A percentile compares a stretch with the other conserved stretches of the same genome.
Conservation (phyloP, 257 asterid genomes). For the Jacaranda mimosifolia region DNA sequence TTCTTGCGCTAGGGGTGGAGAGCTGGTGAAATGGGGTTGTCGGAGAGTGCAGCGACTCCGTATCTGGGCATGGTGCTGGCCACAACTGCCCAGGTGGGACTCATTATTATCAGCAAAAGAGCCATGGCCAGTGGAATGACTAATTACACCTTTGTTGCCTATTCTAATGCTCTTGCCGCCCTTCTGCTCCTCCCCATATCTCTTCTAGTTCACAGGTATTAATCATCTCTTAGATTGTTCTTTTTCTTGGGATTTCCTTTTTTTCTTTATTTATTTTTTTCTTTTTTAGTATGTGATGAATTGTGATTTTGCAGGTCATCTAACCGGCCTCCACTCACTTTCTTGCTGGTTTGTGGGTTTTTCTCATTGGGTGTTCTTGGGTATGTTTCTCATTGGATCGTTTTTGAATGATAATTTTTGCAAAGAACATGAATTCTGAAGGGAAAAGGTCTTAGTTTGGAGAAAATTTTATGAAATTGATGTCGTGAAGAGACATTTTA, state of each 20-base stretch:
- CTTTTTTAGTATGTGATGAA: not conserved
- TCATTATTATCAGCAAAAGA: slow-evolving; percentile 73
- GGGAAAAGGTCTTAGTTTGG: not conserved
- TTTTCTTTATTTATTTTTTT: not conserved
- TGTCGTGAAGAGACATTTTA: not conserved
- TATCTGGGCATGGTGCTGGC: slow-evolving; percentile 73
- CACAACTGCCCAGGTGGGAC: slow-evolving; percentile 76
- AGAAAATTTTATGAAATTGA: not conserved
- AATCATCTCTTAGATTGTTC: not conserved
- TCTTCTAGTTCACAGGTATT: slow-evolving; percentile 71
- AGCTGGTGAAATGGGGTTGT: slow-evolving; percentile 46
- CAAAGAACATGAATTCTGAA: not conserved
- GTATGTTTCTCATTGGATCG: slow-evolving; percentile 53
- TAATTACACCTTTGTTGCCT: slow-evolving; percentile 75
- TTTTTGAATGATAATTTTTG: not conserved
- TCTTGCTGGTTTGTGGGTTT: slow-evolving; percentile 62
- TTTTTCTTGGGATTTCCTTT: not conserved
- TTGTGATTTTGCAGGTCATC: slow-evolving; percentile 61
- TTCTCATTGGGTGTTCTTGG: slow-evolving; percentile 84
- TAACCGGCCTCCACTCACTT: slow-evolving; percentile 66
- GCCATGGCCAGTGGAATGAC: slow-evolving; percentile 91
- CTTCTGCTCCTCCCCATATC: slow-evolving; percentile 80
- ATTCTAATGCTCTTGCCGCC: slow-evolving; percentile 90
- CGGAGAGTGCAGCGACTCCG: slow-evolving; percentile 59
- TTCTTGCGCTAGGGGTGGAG: not conserved